Evolutionary conservation across 441 rosid genomes (phyloP), one percentile per base, ranked within the genome.

Genomic region (Populus hybrid): DNA sequence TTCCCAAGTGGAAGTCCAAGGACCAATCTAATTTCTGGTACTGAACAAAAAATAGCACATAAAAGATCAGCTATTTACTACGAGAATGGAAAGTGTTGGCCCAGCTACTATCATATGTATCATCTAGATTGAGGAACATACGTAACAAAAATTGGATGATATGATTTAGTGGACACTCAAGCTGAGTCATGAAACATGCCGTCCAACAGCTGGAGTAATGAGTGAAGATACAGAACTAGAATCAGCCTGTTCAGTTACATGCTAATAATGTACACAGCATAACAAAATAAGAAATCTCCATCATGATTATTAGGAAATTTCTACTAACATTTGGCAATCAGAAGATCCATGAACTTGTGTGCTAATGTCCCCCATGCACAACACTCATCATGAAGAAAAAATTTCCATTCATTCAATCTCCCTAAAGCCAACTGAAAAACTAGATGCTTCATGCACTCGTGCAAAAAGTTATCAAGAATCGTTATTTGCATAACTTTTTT

Each of bases 21-120:
- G 69, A 77, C 69, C 72, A 76, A 38, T 14, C 4, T 50, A 53
- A 35, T 28, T 28, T 65, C 21, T 64, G 72, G 36, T 67, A 28
- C 42, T 33, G 8, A 50, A 68, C 21, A 35, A 61, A 38, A 56
- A 61, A 21, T n/a, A 72, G 61, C 33, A 63, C 40, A 73, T 23
- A 5, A 68, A 68, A 14, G 5, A 59, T 69, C 59, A 29, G 61
- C 16, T 68, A 53, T 68, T 38, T 29, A 16, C 4, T 11, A 59
- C 35, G 0, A 74, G 11, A 74, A 28, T 42, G 75, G 21, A 78
- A 21, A 59, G n/a, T 23, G 18, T 29, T 23, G 68, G 42, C 53
- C 77, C 33, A 69, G 72, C 35, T 64, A 74, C 68, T 66, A 76
- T 71, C 36, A 74, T 42, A n/a, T 16, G 29, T 64, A 31, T 36